Base-by-base conservation (phyloP, 345 rosid genomes). In the Linum trigynum region DNA sequence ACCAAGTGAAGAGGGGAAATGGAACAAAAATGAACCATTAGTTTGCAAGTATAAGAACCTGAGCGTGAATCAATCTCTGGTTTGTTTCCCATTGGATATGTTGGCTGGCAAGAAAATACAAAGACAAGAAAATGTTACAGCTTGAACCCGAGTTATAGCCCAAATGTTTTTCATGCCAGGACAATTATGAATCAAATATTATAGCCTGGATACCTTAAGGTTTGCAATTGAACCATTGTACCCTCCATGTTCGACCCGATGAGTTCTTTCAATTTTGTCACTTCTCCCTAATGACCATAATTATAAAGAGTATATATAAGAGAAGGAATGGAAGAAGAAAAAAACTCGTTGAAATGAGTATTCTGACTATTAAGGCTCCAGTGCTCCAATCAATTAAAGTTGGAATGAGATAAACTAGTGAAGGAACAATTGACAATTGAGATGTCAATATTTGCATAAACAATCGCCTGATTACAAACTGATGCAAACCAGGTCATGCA, bases 51-150 rank as follows among this genome's bases (percentile, higher is more conserved):
- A 66, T 35, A 72, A 74, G 67, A 42, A 91, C 99, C 97, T 88
- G 94, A 75, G 68, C 63, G 85, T 2, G 72, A 61, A 65, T 87
- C 86, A 63, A 65, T 73, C 48, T 80, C 91, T 42, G 66, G 37
- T 70, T 75, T 23, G 32, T 23, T 83, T 48, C 96, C 94, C 69
- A 91, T 89, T 45, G 73, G 57, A 72, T 81, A 83, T 48, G 80
- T 71, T 71, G 81, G 85, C 87, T 81, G 32, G 90, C 35, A 48
- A 39, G 7, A 53, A 59, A 41, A 62, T 32, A 66, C 71, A 69
- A 36, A 61, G 12, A 70, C 39, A 17, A 15, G 36, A 15, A 59
- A 70, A 6, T 75, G 71, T 65, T 35, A 65, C 65, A 39, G 62
- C 38, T 35, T 61, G 50, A 53, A 68, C 38, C 61, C 16, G 38